A percentile compares a stretch with the other conserved stretches of the same genome.
phyloP scores from a whole-genome alignment of 805 yeast species.

The Monosporozyma solicola region DNA sequence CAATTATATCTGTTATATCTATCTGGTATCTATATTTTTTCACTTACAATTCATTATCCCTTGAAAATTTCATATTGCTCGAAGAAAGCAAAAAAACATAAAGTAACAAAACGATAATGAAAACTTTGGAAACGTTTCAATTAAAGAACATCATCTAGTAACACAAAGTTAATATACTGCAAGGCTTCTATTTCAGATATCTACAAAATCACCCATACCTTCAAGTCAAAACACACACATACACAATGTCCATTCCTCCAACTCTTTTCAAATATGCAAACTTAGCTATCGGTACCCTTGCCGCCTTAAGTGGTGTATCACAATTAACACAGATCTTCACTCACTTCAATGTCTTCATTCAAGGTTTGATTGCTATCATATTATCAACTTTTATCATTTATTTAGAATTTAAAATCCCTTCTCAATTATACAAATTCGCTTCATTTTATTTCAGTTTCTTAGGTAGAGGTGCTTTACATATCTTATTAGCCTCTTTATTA shows the following conservation, averaged over 20 bases:
- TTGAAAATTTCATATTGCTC: no score
- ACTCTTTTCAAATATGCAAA: conserved; percentile 35
- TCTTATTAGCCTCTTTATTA: conserved; percentile 41
- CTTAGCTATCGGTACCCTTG: conserved; percentile 43
- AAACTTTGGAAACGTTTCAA: no score
- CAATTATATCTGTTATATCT: not conserved
- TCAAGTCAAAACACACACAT: conserved; percentile 10
- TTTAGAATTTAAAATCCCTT: conserved; percentile 37
- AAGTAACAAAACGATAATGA: no score
- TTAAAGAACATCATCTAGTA: no score
- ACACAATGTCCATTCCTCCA: conserved; percentile 9
- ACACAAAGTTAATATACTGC: no score
- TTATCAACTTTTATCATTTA: conserved; percentile 47
- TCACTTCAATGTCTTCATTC: conserved; percentile 36
- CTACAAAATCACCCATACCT: not conserved
- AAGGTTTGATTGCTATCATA: conserved; percentile 48
- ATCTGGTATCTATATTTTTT: no score
- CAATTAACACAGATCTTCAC: conserved; percentile 15
- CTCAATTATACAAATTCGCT: conserved; percentile 55
- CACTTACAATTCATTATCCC: no score
- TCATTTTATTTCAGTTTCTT: conserved; percentile 59
- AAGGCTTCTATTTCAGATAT: not conserved
- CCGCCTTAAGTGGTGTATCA: conserved; percentile 32
- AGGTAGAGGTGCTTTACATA: conserved; percentile 40
- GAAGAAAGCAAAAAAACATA: no score